These are phyloP conservation scores for Pseudopyricularia cyperi DNA, from an alignment of 2,329 filamentous ascomycete genomes.

Conservation along the genomic window DNA sequence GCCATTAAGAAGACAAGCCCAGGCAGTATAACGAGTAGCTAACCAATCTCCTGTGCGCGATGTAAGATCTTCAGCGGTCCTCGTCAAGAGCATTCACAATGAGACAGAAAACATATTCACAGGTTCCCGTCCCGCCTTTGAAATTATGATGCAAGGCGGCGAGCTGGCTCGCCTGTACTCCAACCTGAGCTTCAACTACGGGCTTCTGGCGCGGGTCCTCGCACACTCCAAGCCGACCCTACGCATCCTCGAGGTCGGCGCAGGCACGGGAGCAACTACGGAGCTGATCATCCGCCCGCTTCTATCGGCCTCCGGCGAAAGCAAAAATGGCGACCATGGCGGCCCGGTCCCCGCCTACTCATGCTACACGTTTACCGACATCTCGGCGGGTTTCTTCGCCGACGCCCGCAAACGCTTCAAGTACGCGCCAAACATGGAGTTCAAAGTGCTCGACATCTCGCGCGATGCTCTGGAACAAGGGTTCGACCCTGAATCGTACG, in stretches of 20 bases:
- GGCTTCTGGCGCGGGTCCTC: background rate
- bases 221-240: background rate
- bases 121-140: too few relatives aligned
- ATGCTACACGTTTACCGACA: background rate
- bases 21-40: too few relatives aligned
- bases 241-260: slow-evolving; percentile 8
- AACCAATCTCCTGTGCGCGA: too few relatives aligned
- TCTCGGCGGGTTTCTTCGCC: background rate
- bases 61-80: too few relatives aligned
- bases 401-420: background rate
- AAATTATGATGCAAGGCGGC: too few relatives aligned
- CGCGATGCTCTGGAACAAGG: background rate
- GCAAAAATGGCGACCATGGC: too few relatives aligned
- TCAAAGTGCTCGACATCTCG: background rate
- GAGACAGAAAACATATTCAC: too few relatives aligned
- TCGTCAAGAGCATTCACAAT: too few relatives aligned
- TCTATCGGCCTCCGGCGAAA: slow-evolving; percentile 1
- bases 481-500: background rate
- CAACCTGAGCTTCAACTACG: background rate
- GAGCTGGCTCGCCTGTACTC: too few relatives aligned
- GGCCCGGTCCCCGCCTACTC: slow-evolving; percentile 6
- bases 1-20: too few relatives aligned
- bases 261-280: slow-evolving; percentile 7
- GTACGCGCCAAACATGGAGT: background rate
- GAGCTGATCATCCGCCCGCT: slow-evolving; percentile 7